These are phyloP conservation scores for Penicillium thymicola DNA, from an alignment of 2,329 filamentous ascomycete genomes.

Conservation along the genomic window DNA sequence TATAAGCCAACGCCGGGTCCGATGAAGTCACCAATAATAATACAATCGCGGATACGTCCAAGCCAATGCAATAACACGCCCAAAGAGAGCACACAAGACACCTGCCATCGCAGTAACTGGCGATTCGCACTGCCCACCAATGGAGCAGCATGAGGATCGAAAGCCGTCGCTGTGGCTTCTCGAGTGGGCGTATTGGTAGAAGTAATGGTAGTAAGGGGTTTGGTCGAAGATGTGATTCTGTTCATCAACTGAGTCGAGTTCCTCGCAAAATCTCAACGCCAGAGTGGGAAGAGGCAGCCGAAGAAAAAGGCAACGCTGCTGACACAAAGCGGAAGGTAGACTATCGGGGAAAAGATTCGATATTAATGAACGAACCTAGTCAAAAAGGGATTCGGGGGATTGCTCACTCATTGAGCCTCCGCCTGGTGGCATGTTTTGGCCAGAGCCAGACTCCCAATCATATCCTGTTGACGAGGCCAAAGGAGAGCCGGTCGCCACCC, in stretches of 20 bases:
- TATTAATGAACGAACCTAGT: constrained; percentile 27
- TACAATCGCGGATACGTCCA: constrained; percentile 19
- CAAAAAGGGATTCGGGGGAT: constrained; percentile 25
- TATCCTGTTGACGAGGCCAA: constrained; percentile 48
- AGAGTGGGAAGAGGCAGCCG: constrained; percentile 47
- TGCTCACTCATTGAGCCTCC: constrained; percentile 65
- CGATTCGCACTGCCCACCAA: constrained; percentile 17
- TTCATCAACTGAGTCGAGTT: constrained; percentile 10
- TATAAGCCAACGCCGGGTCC: constrained; percentile 17
- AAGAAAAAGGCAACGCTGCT: constrained; percentile 45
- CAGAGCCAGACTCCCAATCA: constrained; percentile 74
- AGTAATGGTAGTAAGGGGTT: not conserved
- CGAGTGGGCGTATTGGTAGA: not conserved
- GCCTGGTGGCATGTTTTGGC: constrained; percentile 73
- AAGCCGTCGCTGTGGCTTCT: constrained; percentile 1
- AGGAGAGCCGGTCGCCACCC: constrained; percentile 57
- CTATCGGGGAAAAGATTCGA: constrained; percentile 31
- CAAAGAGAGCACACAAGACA: constrained; percentile 25
- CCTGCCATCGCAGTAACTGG: constrained; percentile 14
- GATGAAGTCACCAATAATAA: constrained; percentile 23
- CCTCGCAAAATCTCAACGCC: constrained; percentile 39
- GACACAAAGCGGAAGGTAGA: constrained; percentile 54
- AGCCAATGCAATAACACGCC: constrained; percentile 16
- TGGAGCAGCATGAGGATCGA: constrained; percentile 16
- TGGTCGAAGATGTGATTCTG: not conserved